Base-by-base conservation (phyloP, 768 basidiomycete species). In the Lactifluus pinguis region DNA sequence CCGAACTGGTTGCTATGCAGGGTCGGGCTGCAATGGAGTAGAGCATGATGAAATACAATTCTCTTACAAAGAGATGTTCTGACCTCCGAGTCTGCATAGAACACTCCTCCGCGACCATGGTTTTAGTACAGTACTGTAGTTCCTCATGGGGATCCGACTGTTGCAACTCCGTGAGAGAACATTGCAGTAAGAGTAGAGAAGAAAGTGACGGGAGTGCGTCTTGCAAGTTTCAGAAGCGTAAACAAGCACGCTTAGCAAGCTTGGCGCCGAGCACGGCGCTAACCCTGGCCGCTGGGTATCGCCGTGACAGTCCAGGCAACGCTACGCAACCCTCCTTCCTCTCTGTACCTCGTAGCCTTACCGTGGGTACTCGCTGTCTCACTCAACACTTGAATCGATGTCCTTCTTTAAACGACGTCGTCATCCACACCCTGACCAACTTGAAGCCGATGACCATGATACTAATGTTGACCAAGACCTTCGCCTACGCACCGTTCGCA, bases 401-500 rank as follows among this genome's bases (percentile, higher is more conserved):
- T 64, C 63, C 36, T 62, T 64, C 30, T 56, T 64, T 51, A 61
- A 53, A 45, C 55, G 61, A 48, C 57, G 59, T 53, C 61, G 52
- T 42, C 52, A 59, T 42, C 29, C 47, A 48, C 52, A 59, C 39
- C 53, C 55, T 41, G 62, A 69, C 64, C 61, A 79, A 61, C 69
- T 75, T 49, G 77, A 79, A 67, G 75, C 75, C 49, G 82, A 85
- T 72, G 80, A 84, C 64, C 84, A 86, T 68, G 67, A 71, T 48
- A 74, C 83, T 68, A 83, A 89, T 57, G 85, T 91, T 66, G 94
- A 98, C 77, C 87, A 88, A 19, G 84, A 92, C 69, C 80, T 94
- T 13, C 86, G 93, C 42, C 79, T 98, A 52, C 84, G 91, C 55
- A 95, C 92, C 1, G 91, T 93, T n/a, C 86, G 87, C 68, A 97